Conservation (phyloP, 805 yeast genomes). For the Saturnispora galanensis region DNA sequence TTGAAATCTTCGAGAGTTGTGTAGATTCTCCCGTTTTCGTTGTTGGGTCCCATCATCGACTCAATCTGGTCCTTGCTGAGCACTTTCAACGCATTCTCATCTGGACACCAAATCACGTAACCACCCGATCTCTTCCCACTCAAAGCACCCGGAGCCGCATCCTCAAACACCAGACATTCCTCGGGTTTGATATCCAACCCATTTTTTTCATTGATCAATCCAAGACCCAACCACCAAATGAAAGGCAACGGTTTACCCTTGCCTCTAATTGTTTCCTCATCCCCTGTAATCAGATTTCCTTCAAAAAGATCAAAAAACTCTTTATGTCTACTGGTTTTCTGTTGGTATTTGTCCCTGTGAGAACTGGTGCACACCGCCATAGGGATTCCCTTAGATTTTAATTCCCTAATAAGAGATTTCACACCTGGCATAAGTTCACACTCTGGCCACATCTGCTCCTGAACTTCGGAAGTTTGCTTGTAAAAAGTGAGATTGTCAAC, state of each 20-base stretch:
- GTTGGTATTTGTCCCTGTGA: slow-evolving; percentile 43
- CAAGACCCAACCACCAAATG: slow-evolving; percentile 79
- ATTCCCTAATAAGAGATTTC: slow-evolving; percentile 46
- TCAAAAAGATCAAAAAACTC: slow-evolving; percentile 52
- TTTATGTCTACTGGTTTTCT: slow-evolving; percentile 63
- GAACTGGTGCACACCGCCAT: slow-evolving; percentile 91
- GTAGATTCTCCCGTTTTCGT: slow-evolving; percentile 47
- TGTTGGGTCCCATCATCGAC: slow-evolving; percentile 32
- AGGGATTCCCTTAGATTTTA: slow-evolving; percentile 50
- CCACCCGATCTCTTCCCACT: slow-evolving; percentile 82
- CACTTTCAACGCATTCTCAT: slow-evolving; percentile 54
- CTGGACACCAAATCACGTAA: slow-evolving; percentile 91
- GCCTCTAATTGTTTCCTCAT: slow-evolving; percentile 72
- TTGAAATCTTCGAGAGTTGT: slow-evolving; percentile 45
- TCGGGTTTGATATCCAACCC: slow-evolving; percentile 45
- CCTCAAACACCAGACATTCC: slow-evolving; percentile 89
- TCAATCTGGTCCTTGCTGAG: slow-evolving; percentile 39
- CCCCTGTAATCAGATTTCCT: slow-evolving; percentile 72
- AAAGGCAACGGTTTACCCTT: slow-evolving; percentile 92
- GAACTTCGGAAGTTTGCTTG: slow-evolving; percentile 42
- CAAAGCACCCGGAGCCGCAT: slow-evolving; percentile 84
- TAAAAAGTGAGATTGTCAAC: slow-evolving; percentile 55
- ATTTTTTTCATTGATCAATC: slow-evolving; percentile 49
- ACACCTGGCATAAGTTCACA: slow-evolving; percentile 81
- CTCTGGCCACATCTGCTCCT: slow-evolving; percentile 48